Conservation (phyloP, 768 basidiomycete genomes). For the Boletellus ananas region DNA sequence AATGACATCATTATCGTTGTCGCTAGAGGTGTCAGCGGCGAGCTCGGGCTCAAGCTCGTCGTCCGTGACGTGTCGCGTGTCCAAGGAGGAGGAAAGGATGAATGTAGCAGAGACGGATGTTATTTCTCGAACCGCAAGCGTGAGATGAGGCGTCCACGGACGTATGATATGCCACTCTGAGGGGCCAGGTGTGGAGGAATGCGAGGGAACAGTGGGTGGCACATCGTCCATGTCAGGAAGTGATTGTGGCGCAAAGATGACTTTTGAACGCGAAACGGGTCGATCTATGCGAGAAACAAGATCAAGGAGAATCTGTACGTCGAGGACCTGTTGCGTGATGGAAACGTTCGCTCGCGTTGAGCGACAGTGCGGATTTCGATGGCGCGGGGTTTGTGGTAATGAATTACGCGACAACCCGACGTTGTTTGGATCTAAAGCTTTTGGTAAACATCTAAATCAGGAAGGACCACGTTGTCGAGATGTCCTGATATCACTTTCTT, state of each 20-base stretch:
- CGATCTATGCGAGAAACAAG: neutral
- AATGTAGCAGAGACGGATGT: slow-evolving; percentile 79
- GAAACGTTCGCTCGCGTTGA: slow-evolving; percentile 1
- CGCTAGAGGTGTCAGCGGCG: slow-evolving; percentile 33
- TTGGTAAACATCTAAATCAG: slow-evolving; percentile 21
- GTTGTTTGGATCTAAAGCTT: slow-evolving; percentile 29
- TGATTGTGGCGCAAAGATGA: neutral
- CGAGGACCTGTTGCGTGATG: neutral
- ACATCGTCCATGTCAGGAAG: slow-evolving; percentile 19
- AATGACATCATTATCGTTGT: slow-evolving; percentile 31
- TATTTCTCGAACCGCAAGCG: slow-evolving; percentile 70
- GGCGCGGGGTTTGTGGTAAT: neutral
- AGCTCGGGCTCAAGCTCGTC: slow-evolving; percentile 28
- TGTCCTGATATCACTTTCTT: no score
- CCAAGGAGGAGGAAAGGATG: slow-evolving; percentile 55
- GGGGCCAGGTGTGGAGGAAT: slow-evolving; percentile 18
- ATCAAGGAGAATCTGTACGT: neutral
- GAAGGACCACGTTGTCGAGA: neutral
- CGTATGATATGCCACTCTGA: slow-evolving; percentile 67
- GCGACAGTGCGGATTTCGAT: neutral
- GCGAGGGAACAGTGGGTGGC: neutral
- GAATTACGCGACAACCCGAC: neutral
- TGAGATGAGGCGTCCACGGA: slow-evolving; percentile 72
- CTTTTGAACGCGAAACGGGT: neutral
- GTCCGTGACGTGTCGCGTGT: slow-evolving; percentile 20